Evolutionary conservation across 2,329 filamentous ascomycete species (phyloP).

Genomic region (Neonectria sp.): DNA sequence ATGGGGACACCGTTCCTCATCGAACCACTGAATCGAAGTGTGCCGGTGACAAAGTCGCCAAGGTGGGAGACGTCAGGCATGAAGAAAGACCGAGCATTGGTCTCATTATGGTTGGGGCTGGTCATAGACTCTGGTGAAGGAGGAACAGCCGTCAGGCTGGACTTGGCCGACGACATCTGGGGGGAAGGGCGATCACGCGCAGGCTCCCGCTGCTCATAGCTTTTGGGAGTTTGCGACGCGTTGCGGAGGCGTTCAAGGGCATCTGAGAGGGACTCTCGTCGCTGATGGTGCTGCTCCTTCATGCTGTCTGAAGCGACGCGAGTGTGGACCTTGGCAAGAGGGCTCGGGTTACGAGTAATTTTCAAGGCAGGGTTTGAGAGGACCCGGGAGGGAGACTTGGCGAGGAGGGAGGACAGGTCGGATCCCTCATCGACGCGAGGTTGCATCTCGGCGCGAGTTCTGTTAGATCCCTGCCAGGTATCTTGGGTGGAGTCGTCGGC

Average conservation of each 20-base stretch:
- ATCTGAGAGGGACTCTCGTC: conserved; percentile 52
- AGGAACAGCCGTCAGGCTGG: conserved; percentile 59
- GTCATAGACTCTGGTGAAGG: conserved; percentile 54
- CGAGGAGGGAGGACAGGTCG: conserved; percentile 62
- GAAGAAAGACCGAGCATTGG: conserved; percentile 67
- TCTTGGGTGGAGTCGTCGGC: conserved; percentile 61
- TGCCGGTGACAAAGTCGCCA: conserved; percentile 71
- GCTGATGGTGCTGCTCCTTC: conserved; percentile 41
- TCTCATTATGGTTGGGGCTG: conserved; percentile 55
- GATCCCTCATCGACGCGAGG: conserved; percentile 68
- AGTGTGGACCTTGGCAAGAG: conserved; percentile 55
- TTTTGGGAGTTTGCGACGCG: conserved; percentile 52
- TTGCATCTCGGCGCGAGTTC: conserved; percentile 67
- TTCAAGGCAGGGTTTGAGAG: conserved; percentile 48
- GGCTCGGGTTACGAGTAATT: conserved; percentile 54
- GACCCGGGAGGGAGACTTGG: conserved; percentile 55
- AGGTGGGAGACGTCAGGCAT: conserved; percentile 69
- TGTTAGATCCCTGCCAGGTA: conserved; percentile 57
- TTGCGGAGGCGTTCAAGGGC: conserved; percentile 54
- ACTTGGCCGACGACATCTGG: conserved; percentile 57
- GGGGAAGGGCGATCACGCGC: conserved; percentile 50
- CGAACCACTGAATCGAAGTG: conserved; percentile 65
- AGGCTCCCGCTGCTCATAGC: conserved; percentile 41
- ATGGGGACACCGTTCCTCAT: conserved; percentile 69
- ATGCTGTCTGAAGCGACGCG: conserved; percentile 49